Evolutionary conservation across 768 basidiomycete genomes (phyloP).

Genomic region (Lentinula sp.): DNA sequence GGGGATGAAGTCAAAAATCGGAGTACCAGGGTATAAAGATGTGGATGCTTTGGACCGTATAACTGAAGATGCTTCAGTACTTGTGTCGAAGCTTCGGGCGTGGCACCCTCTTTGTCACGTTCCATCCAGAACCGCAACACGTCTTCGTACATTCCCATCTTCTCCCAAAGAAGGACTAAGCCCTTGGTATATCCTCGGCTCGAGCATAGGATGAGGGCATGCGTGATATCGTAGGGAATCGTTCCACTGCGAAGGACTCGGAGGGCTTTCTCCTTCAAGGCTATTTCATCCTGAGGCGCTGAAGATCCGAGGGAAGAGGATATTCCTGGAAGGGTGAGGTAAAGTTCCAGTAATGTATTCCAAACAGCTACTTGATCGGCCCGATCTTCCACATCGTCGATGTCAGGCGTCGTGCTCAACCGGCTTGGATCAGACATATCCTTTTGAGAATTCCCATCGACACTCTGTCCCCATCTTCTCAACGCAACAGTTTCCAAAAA

Average conservation of each 20-base stretch:
- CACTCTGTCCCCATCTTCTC: constrained; percentile 73
- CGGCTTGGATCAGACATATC: constrained; percentile 7
- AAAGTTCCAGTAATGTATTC: constrained; percentile 94
- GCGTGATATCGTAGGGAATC: constrained; percentile 80
- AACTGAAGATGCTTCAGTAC: constrained; percentile 68
- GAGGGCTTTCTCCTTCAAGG: constrained; percentile 61
- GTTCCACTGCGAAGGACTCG: constrained; percentile 54
- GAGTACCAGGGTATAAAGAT: constrained; percentile 83
- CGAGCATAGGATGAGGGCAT: constrained; percentile 94
- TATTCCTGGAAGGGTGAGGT: constrained; percentile 55
- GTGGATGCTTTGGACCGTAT: constrained; percentile 66
- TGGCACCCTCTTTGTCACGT: constrained; percentile 36
- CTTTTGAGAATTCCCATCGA: constrained; percentile 29
- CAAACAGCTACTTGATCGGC: constrained; percentile 81
- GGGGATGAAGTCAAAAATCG: constrained; percentile 84
- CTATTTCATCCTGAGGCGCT: constrained; percentile 23
- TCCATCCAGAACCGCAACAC: constrained; percentile 93
- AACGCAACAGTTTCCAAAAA: constrained; percentile 87
- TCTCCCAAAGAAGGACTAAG: constrained; percentile 88
- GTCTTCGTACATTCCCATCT: constrained; percentile 93
- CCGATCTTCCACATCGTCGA: constrained; percentile 40
- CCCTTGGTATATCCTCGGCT: constrained; percentile 77
- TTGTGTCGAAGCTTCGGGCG: constrained; percentile 37
- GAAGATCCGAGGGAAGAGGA: constrained; percentile 14
- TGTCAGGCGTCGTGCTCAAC: neutral